Conservation (phyloP, 2,329 filamentous ascomycete genomes). For the Basipetospora chlamydospora region DNA sequence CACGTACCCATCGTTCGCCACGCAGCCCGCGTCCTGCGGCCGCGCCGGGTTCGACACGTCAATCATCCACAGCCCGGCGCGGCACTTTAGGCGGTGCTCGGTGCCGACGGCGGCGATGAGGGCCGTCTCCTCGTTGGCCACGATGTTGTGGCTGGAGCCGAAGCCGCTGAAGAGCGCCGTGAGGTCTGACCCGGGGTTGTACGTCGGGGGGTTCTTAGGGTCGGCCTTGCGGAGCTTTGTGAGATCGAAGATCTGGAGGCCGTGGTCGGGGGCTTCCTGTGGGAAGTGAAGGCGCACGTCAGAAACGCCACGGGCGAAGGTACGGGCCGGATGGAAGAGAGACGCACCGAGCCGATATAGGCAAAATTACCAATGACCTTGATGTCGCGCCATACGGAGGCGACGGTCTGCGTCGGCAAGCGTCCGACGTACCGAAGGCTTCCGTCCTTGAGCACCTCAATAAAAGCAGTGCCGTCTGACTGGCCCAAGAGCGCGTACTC, state of each 20-base stretch:
- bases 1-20: slow-evolving; percentile 33
- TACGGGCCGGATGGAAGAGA: too few relatives aligned
- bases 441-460: slow-evolving; percentile 28
- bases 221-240: slow-evolving; percentile 32
- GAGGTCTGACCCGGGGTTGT: slow-evolving; percentile 19
- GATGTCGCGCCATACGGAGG: slow-evolving; percentile 24
- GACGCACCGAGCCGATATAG: slow-evolving; percentile 24
- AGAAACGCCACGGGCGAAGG: too few relatives aligned
- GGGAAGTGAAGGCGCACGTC: too few relatives aligned
- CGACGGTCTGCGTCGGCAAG: slow-evolving; percentile 24
- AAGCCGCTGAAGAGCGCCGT: slow-evolving; percentile 20
- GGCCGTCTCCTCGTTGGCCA: slow-evolving; percentile 29
- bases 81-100: slow-evolving; percentile 17
- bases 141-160: slow-evolving; percentile 37
- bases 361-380: slow-evolving; percentile 20
- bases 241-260: slow-evolving; percentile 50
- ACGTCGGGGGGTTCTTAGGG: slow-evolving; percentile 18
- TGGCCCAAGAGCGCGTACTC: slow-evolving; percentile 35
- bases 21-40: slow-evolving; percentile 34
- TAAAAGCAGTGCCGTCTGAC: slow-evolving; percentile 33
- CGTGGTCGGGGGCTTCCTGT: slow-evolving; percentile 33
- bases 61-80: slow-evolving; percentile 37
- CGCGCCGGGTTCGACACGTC: slow-evolving; percentile 36
- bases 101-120: slow-evolving; percentile 28
- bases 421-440: slow-evolving; percentile 30